phyloP scores from a whole-genome alignment of 2,329 filamentous ascomycete genomes.

The Nigrospora osmanthi region DNA sequence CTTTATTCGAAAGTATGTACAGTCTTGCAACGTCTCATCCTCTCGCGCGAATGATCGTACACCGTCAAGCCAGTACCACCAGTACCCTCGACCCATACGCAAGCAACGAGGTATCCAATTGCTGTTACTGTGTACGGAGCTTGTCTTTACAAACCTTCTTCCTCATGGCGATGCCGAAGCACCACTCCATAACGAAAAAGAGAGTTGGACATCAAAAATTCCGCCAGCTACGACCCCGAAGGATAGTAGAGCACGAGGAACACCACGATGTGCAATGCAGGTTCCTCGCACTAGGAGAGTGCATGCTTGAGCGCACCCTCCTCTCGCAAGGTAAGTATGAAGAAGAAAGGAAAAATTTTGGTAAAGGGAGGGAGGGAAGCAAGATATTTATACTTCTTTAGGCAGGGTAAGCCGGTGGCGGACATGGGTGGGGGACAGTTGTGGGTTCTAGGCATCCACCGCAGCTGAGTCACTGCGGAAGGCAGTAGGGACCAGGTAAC shows the following conservation, averaged over 20 bases:
- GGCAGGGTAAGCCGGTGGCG: not conserved
- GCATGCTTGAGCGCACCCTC: conserved; percentile 30
- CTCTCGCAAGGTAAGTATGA: conserved; percentile 39
- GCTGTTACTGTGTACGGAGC: too few species aligned
- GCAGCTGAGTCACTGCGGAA: too few species aligned
- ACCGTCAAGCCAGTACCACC: too few species aligned
- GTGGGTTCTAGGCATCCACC: not conserved
- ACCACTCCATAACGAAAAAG: conserved; percentile 5
- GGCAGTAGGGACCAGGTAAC: too few species aligned
- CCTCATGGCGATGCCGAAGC: conserved; percentile 5
- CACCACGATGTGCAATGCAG: conserved; percentile 43
- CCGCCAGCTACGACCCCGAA: conserved; percentile 37
- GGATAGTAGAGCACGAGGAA: conserved; percentile 36
- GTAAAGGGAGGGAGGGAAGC: not conserved
- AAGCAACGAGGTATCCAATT: too few species aligned
- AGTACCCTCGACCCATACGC: too few species aligned
- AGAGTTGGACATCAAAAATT: conserved; percentile 33
- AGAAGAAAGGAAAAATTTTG: conserved; percentile 23
- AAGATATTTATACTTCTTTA: not conserved
- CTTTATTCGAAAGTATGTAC: too few species aligned
- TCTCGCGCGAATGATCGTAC: too few species aligned
- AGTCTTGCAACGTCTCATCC: too few species aligned
- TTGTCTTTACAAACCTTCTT: not conserved
- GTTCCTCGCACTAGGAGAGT: conserved; percentile 28
- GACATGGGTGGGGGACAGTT: too few species aligned